phyloP scores from a whole-genome alignment of 164 flowering plant species.

The Nelumbo lutea region DNA sequence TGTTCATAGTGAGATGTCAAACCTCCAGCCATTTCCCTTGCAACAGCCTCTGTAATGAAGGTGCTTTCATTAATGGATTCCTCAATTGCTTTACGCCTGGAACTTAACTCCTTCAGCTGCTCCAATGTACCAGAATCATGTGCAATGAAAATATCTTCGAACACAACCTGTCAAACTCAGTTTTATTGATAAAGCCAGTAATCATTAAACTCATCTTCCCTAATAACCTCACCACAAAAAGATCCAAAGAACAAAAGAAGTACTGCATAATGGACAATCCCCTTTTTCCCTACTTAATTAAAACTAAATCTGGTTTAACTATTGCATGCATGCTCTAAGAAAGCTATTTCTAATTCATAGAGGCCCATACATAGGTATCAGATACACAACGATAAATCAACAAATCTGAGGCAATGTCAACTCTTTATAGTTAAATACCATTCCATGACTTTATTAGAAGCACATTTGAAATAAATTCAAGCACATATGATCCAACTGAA shows the following conservation, averaged over 20 bases:
- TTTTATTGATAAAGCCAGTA: not conserved
- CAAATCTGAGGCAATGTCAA: too few relatives aligned
- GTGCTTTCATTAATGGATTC: conserved; percentile 49
- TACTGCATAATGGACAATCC: not conserved
- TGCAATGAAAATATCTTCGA: conserved; percentile 40
- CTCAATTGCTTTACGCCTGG: conserved; percentile 49
- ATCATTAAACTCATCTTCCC: not conserved
- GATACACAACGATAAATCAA: too few relatives aligned
- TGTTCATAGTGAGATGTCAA: conserved; percentile 44
- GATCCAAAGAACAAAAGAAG: not conserved
- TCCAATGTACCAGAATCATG: conserved; percentile 54
- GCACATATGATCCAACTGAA: too few relatives aligned
- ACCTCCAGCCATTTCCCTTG: conserved; percentile 63
- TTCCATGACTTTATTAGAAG: too few relatives aligned
- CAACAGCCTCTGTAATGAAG: conserved; percentile 50
- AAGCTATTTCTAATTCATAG: not conserved
- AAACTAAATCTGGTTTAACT: not conserved
- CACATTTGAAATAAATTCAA: too few relatives aligned
- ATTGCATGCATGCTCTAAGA: too few relatives aligned
- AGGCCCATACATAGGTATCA: too few relatives aligned
- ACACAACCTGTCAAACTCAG: conserved; percentile 36
- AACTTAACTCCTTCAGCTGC: conserved; percentile 60
- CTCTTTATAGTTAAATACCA: too few relatives aligned
- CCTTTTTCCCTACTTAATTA: not conserved
- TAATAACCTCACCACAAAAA: not conserved